Conservation (phyloP, 805 yeast genomes). For the Spencermartinsiella europaea region DNA sequence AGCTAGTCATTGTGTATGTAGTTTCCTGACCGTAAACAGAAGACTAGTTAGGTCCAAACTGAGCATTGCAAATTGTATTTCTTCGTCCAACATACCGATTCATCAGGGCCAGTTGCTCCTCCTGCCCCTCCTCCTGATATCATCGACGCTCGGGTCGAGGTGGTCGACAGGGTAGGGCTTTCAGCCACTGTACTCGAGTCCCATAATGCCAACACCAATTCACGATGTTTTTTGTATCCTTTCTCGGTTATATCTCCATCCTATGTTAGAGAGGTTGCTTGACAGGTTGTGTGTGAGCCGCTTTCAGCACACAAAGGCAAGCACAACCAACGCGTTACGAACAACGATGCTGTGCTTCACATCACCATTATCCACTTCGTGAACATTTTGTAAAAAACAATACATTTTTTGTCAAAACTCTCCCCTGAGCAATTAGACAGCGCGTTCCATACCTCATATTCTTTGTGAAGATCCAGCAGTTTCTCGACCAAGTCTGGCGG, state of each 20-base stretch:
- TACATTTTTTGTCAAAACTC: no score
- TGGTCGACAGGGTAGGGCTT: constrained; percentile 12
- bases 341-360: no score
- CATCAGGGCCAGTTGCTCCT: not conserved
- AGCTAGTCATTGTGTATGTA: constrained; percentile 3
- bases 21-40: not conserved
- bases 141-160: constrained; percentile 12
- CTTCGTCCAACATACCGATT: not conserved
- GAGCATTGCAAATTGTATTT: not conserved
- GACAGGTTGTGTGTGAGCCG: constrained; percentile 1
- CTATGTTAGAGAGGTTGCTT: no score
- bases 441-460: constrained; percentile 40
- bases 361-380: not conserved
- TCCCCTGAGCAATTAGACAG: no score
- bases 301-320: not conserved
- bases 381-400: not conserved
- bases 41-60: not conserved
- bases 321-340: no score
- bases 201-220: constrained; percentile 31
- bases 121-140: constrained; percentile 6
- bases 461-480: constrained; percentile 42
- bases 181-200: constrained; percentile 12
- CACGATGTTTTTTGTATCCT: constrained; percentile 61
- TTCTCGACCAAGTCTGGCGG: constrained; percentile 35
- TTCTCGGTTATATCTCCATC: constrained; percentile 72